A percentile compares a stretch with the other conserved stretches of the same genome.
Evolutionary conservation across 208 protist genomes (phyloP).

Genomic region (Trypanosoma vivax): DNA sequence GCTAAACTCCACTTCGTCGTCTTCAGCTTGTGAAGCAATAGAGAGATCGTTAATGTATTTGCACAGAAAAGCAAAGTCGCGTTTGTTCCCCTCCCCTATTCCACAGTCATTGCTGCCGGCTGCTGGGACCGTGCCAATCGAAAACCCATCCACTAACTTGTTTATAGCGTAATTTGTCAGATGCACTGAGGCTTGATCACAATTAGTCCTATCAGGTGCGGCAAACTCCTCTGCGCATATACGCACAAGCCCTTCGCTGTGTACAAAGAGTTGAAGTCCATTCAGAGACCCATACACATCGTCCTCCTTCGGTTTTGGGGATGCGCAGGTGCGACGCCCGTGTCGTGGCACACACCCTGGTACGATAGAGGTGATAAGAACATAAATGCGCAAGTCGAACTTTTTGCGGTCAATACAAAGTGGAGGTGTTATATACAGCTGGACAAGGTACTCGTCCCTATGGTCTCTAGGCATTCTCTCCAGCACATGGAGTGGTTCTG

Average conservation of each 20-base stretch:
- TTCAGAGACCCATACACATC: constrained; percentile 10
- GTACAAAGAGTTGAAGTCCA: constrained; percentile 74
- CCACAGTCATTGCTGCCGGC: constrained; percentile 3
- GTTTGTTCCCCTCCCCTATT: constrained; percentile 37
- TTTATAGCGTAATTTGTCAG: constrained; percentile 91
- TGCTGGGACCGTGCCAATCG: neutral
- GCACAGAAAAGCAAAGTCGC: constrained; percentile 38
- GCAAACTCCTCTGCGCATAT: constrained; percentile 88
- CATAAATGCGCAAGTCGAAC: constrained; percentile 94
- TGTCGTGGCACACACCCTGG: constrained; percentile 6
- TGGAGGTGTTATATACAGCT: constrained; percentile 86
- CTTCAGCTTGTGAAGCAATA: neutral
- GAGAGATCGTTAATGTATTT: constrained; percentile 25
- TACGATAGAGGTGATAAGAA: constrained; percentile 65
- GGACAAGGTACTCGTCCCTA: constrained; percentile 56
- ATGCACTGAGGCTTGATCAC: constrained; percentile 36
- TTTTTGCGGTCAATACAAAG: constrained; percentile 89
- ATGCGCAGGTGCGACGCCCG: neutral
- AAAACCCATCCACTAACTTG: constrained; percentile 35
- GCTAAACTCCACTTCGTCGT: neutral
- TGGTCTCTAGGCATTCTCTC: constrained; percentile 14
- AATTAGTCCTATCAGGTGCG: constrained; percentile 43
- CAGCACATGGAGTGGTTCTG: constrained; percentile 36
- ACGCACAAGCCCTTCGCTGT: constrained; percentile 86
- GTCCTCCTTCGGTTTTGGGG: neutral